These are phyloP conservation scores for Trichoderma semiorbis DNA, from an alignment of 2,329 filamentous ascomycete genomes.

Conservation along the genomic window DNA sequence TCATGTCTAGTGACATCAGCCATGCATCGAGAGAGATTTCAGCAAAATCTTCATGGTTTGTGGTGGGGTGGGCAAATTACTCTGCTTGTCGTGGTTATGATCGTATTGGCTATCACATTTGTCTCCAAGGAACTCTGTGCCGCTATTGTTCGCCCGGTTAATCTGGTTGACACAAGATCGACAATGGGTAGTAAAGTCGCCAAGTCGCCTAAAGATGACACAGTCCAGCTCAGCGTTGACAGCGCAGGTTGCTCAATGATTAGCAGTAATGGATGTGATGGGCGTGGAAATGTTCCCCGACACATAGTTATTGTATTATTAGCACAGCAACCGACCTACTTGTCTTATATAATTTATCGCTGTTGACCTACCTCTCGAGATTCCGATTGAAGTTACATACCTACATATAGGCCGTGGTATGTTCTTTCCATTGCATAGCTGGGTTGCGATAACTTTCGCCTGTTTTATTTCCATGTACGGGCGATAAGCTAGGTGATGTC, in stretches of 20 bases:
- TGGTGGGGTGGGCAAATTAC: not conserved
- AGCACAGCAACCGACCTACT: accelerated
- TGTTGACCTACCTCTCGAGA: not conserved
- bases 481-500: not conserved
- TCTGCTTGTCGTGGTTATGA: not conserved
- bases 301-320: not conserved
- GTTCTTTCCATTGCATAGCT: not conserved
- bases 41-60: not conserved
- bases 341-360: not conserved
- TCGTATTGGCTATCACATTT: not conserved
- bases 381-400: not conserved
- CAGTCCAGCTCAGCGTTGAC: not conserved
- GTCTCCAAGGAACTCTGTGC: not conserved
- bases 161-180: not conserved
- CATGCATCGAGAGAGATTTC: not conserved
- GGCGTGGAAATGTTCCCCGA: not conserved
- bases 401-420: not conserved
- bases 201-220: not conserved
- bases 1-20: not conserved
- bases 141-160: not conserved
- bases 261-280: not conserved
- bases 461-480: not conserved
- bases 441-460: not conserved
- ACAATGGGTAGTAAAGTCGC: not conserved
- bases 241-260: not conserved